These are phyloP conservation scores for Coemansia sp. DNA, from an alignment of 192 early-diverging fungal species.

Conservation along the genomic window DNA sequence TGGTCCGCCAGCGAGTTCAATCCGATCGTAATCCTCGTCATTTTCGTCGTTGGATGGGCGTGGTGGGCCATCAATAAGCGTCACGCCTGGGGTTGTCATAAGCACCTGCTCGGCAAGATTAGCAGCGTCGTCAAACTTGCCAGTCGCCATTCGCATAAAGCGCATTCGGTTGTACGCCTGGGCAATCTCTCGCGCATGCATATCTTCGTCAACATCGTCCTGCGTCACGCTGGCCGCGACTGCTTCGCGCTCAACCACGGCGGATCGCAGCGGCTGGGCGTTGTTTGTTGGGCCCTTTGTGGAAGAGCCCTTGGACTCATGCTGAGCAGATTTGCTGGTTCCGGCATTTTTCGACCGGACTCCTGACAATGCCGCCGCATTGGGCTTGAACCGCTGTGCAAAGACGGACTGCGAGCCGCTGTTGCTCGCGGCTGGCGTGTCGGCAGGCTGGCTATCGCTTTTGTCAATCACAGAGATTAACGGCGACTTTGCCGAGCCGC, in stretches of 20 bases:
- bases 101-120: slow-evolving; percentile 33
- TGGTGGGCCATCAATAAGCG: slow-evolving; percentile 9
- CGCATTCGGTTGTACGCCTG: slow-evolving; percentile 42
- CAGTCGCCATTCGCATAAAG: slow-evolving; percentile 14
- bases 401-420: too few species aligned
- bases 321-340: too few species aligned
- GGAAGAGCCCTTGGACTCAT: not conserved
- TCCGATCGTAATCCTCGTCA: not conserved
- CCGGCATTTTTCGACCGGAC: slow-evolving; percentile 2
- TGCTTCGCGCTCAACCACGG: slow-evolving; percentile 30
- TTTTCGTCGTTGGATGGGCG: not conserved
- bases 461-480: not conserved
- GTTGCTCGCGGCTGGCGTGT: too few species aligned
- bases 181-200: slow-evolving; percentile 47
- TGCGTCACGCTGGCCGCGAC: not conserved
- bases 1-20: slow-evolving; percentile 7
- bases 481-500: not conserved
- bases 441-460: too few species aligned
- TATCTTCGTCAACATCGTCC: slow-evolving; percentile 26
- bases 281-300: not conserved
- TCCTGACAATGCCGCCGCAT: slow-evolving; percentile 3
- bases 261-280: slow-evolving; percentile 18
- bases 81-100: slow-evolving; percentile 8
- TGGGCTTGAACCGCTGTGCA: slow-evolving; percentile 24
- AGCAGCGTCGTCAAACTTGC: slow-evolving; percentile 33